Percentiles rank a stretch among this genome's conserved stretches.
Evolutionary conservation across 148 eudicot genomes (phyloP).

Genomic region (Polygonum maritimum): DNA sequence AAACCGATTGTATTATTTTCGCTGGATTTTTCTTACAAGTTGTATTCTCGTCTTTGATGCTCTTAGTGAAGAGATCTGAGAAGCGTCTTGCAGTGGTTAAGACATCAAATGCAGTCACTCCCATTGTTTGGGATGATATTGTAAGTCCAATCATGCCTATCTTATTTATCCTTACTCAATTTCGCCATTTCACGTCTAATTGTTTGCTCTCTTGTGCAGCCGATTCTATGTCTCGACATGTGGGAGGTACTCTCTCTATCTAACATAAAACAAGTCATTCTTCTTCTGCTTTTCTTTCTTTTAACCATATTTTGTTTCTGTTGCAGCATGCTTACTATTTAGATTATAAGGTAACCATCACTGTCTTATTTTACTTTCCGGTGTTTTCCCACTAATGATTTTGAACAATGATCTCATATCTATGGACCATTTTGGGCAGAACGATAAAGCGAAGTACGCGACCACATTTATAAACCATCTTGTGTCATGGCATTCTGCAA

Average conservation of each 20-base stretch:
- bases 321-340: conserved; percentile 96
- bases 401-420: neutral
- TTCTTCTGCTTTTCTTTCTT: neutral
- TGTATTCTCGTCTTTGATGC: conserved; percentile 7
- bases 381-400: neutral
- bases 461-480: conserved; percentile 73
- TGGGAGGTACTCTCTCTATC: conserved; percentile 69
- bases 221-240: conserved; percentile 66
- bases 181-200: neutral
- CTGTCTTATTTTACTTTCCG: neutral
- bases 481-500: conserved; percentile 78
- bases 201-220: conserved; percentile 46
- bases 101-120: conserved; percentile 73
- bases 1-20: neutral
- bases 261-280: neutral
- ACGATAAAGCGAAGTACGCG: conserved; percentile 55
- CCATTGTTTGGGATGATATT: conserved; percentile 77
- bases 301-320: neutral
- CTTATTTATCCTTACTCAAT: neutral
- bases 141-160: conserved; percentile 31
- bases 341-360: conserved; percentile 61
- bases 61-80: conserved; percentile 66
- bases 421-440: conserved; percentile 30
- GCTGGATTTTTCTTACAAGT: neutral
- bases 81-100: conserved; percentile 64